Conservation (phyloP, 345 rosid species). For the Corchorus capsularis region DNA sequence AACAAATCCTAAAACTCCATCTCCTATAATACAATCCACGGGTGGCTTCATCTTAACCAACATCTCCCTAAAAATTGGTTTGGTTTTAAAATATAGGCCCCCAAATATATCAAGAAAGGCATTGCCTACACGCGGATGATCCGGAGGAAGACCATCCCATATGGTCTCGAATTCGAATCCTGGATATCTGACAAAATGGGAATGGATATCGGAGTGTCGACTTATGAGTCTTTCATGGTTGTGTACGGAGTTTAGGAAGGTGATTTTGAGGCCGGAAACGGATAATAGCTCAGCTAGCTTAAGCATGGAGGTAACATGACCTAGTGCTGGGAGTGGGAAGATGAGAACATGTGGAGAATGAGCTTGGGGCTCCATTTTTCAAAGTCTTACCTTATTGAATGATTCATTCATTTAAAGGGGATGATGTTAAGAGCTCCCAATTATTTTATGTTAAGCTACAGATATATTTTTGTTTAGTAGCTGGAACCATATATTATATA, state of each 20-base stretch:
- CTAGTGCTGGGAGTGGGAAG: slow-evolving; percentile 63
- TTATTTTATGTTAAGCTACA: too few species aligned
- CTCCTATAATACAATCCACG: slow-evolving; percentile 39
- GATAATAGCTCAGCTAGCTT: slow-evolving; percentile 59
- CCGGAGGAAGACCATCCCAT: slow-evolving; percentile 37
- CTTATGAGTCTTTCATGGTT: slow-evolving; percentile 33
- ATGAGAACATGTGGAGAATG: slow-evolving; percentile 40
- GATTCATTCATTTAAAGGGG: too few species aligned
- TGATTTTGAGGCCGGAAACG: slow-evolving; percentile 49
- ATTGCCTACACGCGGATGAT: slow-evolving; percentile 25
- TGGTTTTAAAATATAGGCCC: slow-evolving; percentile 13
- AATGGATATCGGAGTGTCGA: slow-evolving; percentile 21
- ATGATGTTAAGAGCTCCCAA: too few species aligned
- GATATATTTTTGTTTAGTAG: too few species aligned
- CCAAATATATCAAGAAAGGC: slow-evolving; percentile 22
- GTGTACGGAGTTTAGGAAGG: slow-evolving; percentile 52
- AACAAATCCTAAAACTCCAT: slow-evolving; percentile 36
- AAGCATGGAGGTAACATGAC: slow-evolving; percentile 71
- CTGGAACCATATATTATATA: too few species aligned
- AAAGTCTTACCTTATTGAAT: too few species aligned
- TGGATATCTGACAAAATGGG: slow-evolving; percentile 38
- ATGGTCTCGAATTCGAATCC: slow-evolving; percentile 38
- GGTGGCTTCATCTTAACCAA: slow-evolving; percentile 13
- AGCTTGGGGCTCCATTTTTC: slow-evolving; percentile 5
- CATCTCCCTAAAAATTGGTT: slow-evolving; percentile 25